Percentiles rank a stretch among this genome's conserved stretches.
phyloP scores from a whole-genome alignment of 306 rosid genomes.

The Psophocarpus tetragonolobus region DNA sequence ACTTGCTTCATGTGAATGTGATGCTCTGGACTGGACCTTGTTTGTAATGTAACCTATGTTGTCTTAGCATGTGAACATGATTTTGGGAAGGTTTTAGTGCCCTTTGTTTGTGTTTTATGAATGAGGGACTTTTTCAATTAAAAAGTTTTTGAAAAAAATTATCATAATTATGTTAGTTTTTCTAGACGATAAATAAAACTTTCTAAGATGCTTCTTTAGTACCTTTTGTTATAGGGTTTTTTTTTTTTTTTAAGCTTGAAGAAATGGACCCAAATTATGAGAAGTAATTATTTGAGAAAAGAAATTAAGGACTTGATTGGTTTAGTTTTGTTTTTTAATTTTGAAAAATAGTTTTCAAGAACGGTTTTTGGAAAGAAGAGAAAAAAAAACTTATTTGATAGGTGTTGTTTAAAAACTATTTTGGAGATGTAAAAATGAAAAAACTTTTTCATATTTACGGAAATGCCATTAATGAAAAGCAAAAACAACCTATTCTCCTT shows the following conservation, averaged over 20 bases:
- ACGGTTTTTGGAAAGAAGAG: too few species aligned
- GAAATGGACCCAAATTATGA: neutral
- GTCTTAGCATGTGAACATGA: neutral
- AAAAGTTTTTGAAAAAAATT: neutral
- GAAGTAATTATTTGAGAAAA: neutral
- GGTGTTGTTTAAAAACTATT: too few species aligned
- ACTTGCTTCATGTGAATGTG: neutral
- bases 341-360: too few species aligned
- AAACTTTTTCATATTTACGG: too few species aligned
- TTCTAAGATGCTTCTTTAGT: neutral
- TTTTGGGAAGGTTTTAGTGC: neutral
- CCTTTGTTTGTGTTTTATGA: neutral
- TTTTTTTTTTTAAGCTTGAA: neutral
- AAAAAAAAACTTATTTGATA: too few species aligned
- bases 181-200: neutral
- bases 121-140: neutral
- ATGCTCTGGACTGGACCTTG: neutral
- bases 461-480: too few species aligned
- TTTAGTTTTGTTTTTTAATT: too few species aligned
- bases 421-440: too few species aligned
- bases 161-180: neutral
- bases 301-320: too few species aligned
- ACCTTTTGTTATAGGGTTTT: neutral
- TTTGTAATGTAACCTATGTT: slow-evolving; percentile 8
- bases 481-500: too few species aligned